Evolutionary conservation across 2,329 filamentous ascomycete genomes (phyloP), one percentile per base, ranked within the genome.

Genomic region (Magnaporthiopsis incrustans): DNA sequence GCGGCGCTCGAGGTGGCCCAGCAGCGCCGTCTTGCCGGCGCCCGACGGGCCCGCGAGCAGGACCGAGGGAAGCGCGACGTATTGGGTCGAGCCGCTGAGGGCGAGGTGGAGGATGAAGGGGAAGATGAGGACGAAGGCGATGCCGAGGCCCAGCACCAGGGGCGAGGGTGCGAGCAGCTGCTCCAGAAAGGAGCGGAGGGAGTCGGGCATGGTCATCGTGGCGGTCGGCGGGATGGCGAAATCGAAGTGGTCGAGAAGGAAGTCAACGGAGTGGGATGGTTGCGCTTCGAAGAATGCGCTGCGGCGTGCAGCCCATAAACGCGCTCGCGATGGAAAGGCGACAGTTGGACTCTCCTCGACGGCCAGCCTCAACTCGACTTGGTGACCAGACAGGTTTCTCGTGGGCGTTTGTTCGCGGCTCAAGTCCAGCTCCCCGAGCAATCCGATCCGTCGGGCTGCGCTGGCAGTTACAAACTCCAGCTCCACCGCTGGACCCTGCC

Each of bases 1-100:
- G 70, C 84, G 84, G 69, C 83, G 82, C 76, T 88, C 84, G 70
- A 86, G 80, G 69, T 95, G 82, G 27, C 91, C 92, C n/a, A 92
- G 78, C 44, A 98, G 85, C 11, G 90, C 85, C 0, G 95, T 98
- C 80, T 98, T 99, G 71, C 95, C 95, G 61, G 86, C 84, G 67
- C 88, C 90, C 64, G 88, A 88, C 22, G 94, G 92, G 1, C 95
- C 95, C 61, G 93, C 75, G 58, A 97, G 84, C 12, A 97, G 80
- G 66, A 98, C 86, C 10, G 89, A 89, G 61, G 94, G 92, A 32
- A 90, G 83, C 18, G 44, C 82, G 53, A 85, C 85, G 70, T 89
- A 88, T 18, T 87, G 83, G 56, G 84, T 83, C 61, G 85, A 82
- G 64, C 84, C 84, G 74, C 92, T 87, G 72, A 97, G 83, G 73